phyloP scores from a whole-genome alignment of 257 asterid genomes.

The Verbena officinalis region DNA sequence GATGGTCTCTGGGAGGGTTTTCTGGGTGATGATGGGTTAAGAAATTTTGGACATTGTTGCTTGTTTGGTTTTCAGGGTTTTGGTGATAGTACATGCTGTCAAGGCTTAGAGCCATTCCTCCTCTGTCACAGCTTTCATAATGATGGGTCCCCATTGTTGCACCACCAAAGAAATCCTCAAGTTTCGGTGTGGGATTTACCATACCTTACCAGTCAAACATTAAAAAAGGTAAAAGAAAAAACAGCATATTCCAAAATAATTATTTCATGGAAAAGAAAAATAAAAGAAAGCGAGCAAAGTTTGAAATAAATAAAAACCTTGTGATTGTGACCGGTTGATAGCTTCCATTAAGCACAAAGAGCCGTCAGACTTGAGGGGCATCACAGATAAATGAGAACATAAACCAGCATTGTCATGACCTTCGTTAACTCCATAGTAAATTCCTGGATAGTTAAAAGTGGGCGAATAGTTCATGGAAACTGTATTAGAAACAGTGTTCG shows the following conservation, averaged over 20 bases:
- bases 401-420: slow-evolving; percentile 42
- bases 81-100: slow-evolving; percentile 77
- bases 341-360: slow-evolving; percentile 87
- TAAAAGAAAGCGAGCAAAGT: slow-evolving; percentile 7
- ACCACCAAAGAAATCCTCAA: slow-evolving; percentile 86
- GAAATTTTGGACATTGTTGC: slow-evolving; percentile 50
- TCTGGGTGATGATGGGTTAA: slow-evolving; percentile 38
- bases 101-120: slow-evolving; percentile 67
- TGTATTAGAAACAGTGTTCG: slow-evolving; percentile 42
- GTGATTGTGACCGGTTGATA: slow-evolving; percentile 72
- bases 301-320: slow-evolving; percentile 57
- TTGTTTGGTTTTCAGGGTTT: slow-evolving; percentile 37
- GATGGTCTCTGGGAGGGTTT: slow-evolving; percentile 43
- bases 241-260: slow-evolving; percentile 19
- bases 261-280: slow-evolving; percentile 15
- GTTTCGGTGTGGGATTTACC: slow-evolving; percentile 66
- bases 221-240: background rate
- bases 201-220: slow-evolving; percentile 40
- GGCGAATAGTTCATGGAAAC: slow-evolving; percentile 45
- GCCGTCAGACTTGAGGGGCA: slow-evolving; percentile 96
- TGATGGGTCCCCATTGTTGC: slow-evolving; percentile 69
- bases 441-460: slow-evolving; percentile 47
- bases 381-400: slow-evolving; percentile 59
- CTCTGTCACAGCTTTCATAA: slow-evolving; percentile 55
- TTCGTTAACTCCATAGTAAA: slow-evolving; percentile 61